Conservation (phyloP, 257 asterid species). For the Fraxinus americana region DNA sequence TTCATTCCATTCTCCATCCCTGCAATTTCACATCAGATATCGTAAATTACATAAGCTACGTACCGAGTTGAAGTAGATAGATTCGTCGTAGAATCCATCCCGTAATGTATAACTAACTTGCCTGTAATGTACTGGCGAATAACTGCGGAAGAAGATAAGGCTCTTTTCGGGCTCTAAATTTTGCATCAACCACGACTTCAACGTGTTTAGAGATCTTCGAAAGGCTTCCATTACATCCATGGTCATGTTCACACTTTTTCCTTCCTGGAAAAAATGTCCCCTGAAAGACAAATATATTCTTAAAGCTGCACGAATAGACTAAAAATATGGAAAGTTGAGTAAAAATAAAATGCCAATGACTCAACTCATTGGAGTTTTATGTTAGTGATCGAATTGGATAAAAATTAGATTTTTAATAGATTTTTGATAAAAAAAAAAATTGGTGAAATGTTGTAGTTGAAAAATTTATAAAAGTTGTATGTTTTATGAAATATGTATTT, state of each 20-base stretch:
- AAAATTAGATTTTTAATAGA: too few species aligned
- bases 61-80: too few species aligned
- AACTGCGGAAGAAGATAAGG: slow-evolving; percentile 69
- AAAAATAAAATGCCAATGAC: neutral
- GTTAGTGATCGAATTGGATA: neutral
- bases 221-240: slow-evolving; percentile 83
- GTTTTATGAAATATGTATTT: too few species aligned
- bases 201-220: slow-evolving; percentile 58
- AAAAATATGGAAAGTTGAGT: neutral
- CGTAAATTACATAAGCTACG: neutral
- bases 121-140: slow-evolving; percentile 89
- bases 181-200: slow-evolving; percentile 51
- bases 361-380: neutral
- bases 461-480: too few species aligned
- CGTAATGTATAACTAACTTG: slow-evolving; percentile 18
- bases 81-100: neutral
- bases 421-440: too few species aligned
- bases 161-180: slow-evolving; percentile 44
- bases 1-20: slow-evolving; percentile 51
- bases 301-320: neutral
- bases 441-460: too few species aligned
- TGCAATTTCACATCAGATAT: slow-evolving; percentile 21
- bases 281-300: slow-evolving; percentile 35
- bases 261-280: slow-evolving; percentile 85
- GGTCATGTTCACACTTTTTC: slow-evolving; percentile 59